These are phyloP conservation scores for Metschnikowia amazonensis DNA, from an alignment of 805 yeast species.

Conservation along the genomic window DNA sequence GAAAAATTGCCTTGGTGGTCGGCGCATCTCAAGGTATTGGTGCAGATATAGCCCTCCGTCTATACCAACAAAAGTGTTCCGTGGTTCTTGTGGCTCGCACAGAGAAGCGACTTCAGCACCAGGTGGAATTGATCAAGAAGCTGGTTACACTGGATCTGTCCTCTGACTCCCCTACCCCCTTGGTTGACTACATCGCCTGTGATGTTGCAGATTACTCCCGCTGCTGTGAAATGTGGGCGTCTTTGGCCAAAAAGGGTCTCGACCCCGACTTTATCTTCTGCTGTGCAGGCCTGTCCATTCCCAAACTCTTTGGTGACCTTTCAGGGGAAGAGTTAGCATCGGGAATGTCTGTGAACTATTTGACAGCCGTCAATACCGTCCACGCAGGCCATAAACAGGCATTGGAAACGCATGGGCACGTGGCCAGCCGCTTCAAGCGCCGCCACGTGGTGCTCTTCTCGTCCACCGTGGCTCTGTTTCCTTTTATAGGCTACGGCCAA, in stretches of 20 bases:
- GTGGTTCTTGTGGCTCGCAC: conserved; percentile 80
- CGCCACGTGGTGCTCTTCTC: conserved; percentile 57
- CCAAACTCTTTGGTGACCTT: conserved; percentile 72
- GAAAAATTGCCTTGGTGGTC: conserved; percentile 65
- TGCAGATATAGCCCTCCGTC: conserved; percentile 61
- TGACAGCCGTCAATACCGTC: conserved; percentile 64
- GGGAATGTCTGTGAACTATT: conserved; percentile 69
- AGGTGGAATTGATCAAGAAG: conserved; percentile 41
- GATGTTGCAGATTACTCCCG: conserved; percentile 60
- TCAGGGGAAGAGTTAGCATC: conserved; percentile 51
- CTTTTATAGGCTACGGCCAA: conserved; percentile 87
- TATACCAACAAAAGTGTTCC: conserved; percentile 53
- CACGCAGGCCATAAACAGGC: conserved; percentile 57
- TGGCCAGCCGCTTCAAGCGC: conserved; percentile 34
- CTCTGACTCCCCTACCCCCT: no score
- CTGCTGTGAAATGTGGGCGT: conserved; percentile 44
- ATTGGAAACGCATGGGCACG: conserved; percentile 14
- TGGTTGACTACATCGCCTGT: conserved; percentile 44
- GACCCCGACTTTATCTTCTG: conserved; percentile 74
- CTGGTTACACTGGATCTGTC: no score
- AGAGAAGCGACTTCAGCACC: conserved; percentile 49
- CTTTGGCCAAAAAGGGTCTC: conserved; percentile 21
- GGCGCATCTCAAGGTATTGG: conserved; percentile 98
- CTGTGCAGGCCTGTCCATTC: conserved; percentile 85
- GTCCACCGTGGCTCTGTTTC: conserved; percentile 76